Evolutionary conservation across 2,329 filamentous ascomycete species (phyloP), one percentile per base, ranked within the genome.

Genomic region (Rhytidhysteron rufulum): DNA sequence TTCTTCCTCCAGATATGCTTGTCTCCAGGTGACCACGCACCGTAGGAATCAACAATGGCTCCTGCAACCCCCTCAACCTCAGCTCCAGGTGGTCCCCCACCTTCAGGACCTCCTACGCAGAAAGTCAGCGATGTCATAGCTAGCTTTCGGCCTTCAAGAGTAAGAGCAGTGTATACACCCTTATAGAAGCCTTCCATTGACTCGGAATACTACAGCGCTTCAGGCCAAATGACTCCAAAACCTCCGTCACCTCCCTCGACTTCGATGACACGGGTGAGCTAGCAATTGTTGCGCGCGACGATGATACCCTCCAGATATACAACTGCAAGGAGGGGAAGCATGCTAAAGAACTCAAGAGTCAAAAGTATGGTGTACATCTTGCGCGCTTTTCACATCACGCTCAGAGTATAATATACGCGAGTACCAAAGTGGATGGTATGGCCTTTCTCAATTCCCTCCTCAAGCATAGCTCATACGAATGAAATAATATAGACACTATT

Each of bases 201-300:
- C 4, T 32, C 43, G 25, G 4, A 27, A 11, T 2, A 10, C 2
- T 17, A 16, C 55, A 72, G 61, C 66, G 67, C 44, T 75, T 75
- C 65, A 71, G 70, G 49, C 52, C 69, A 0, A 60, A 65, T 17
- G 55, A 56, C 42, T 66, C 73, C 8, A 71, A 74, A 37, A 80
- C 83, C 4, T 76, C 82, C 49, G 81, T 96, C 44, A 85, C 93
- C 7, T 97, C 91, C 2, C 80, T 98, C 54, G 91, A 98, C 71
- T 98, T 95, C 62, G 90, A 97, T 66, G 90, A 97, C 69, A 85
- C 87, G 31, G 93, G 93, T 64, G 89, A 96, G 65, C 86, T 91
- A 36, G 79, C 94, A 44, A 88, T 98, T 67, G 87, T 90, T 0
- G 88, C 89, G 5, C 87, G 90, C 51, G 89, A 88, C 70, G 93